Evolutionary conservation across 2,329 filamentous ascomycete species (phyloP), one percentile per base, ranked within the genome.

Genomic region (Penicillium decumbens): DNA sequence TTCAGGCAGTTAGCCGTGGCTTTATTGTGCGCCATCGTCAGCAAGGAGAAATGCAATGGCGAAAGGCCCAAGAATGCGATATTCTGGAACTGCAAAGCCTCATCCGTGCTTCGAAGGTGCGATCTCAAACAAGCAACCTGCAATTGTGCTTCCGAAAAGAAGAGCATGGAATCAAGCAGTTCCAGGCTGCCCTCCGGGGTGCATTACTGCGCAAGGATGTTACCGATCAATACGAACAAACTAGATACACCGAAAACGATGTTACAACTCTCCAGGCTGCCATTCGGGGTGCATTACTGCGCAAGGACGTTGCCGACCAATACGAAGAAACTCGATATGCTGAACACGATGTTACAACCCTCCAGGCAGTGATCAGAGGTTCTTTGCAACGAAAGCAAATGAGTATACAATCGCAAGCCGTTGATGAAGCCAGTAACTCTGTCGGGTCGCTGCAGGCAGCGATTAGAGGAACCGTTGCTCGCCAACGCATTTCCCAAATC

Each of bases 21-120:
- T 87, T 87, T 65, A 73, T 96, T 33, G 78, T 85, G 23, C 83
- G 93, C 53, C 79, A 76, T 43, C 78, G 78, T 33, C 76, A 87
- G 62, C 73, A 75, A 53, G 77, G 80, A 35, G 82, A 83, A 51
- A 82, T 80, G 48, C 79, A 83, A 64, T 89, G 84, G 81, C 89
- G 87, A 80, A 83, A 84, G 63, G 80, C 80, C 45, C 80, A 84
- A 47, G 87, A 92, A 67, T 75, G 77, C 5, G 81, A 89, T 53
- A 79, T 97, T 40, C 72, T 93, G 52, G 82, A 84, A 61, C 75
- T 98, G 10, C 93, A 98, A 70, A 95, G 84, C 66, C 76, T 95
- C 41, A 71, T 90, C 78, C 81, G 88, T 81, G 76, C 73, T 65
- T 60, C 70, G 30, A 72, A 70, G 56, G 68, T 70, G 20, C 70